Base-by-base conservation (phyloP, 129 eudicot genomes). In the Arctium minus region DNA sequence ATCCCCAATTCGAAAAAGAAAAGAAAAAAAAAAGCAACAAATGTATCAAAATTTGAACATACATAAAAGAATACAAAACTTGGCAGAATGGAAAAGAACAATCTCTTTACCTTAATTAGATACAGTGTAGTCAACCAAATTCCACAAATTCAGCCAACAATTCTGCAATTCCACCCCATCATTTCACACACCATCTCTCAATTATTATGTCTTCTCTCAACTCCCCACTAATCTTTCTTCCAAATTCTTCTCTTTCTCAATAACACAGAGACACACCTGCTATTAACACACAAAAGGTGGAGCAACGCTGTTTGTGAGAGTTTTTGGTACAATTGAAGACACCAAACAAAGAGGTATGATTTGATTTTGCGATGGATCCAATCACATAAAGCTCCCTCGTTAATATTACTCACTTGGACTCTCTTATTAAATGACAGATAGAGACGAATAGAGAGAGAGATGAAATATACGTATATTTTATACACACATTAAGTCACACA, bases 281-380 rank as follows among this genome's bases (percentile, higher is more conserved):
- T 12, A 48, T 12, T 48, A 48, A 74, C 82, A 79, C 77, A 46
- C 1, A 48, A n/a, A 2, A 48, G n/a, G n/a, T 48, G 17, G 60
- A 48, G 60, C 60, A 48, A 48, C 17, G 60, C n/a, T 50, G 4
- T 17, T 80, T 6, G 27, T 77, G n/a, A 83, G 48, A 6, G 33
- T 50, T 73, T 46, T 77, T 53, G 3, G 40, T 77, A 50, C 12
- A 56, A 71, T n/a, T 29, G 3, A 31, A 72, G 18, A 78, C 60
- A 67, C 11, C 3, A 18, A 39, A 73, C 33, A 73, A 12, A 81
- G 65, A 6, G 62, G 79, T 38, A 8, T 56, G 83, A 84, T 78
- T 84, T 78, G 74, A 72, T 37, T 1, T 78, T 30, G 79, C 38
- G 42, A 39, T 39, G 79, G 86, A 78, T 84, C 86, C 68, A 78